Percentiles rank a stretch among this genome's conserved stretches.
These are phyloP conservation scores for Cystobasidiaceae sp. DNA, from an alignment of 1,284 basidiomycete genomes.

Conservation along the genomic window DNA sequence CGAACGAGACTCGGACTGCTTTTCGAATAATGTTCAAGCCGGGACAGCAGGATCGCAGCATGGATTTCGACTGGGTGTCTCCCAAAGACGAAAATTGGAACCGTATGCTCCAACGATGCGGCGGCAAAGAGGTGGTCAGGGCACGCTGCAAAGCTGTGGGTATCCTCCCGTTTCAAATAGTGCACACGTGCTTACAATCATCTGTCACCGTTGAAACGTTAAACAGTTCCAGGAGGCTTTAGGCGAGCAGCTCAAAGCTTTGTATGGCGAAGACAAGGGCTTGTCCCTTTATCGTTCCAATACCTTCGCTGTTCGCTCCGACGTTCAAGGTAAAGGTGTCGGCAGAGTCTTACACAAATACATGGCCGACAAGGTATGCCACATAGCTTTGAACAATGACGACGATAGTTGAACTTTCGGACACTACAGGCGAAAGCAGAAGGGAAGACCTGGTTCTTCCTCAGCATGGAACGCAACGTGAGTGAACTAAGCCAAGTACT, in stretches of 20 bases:
- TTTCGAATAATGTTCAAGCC: constrained; percentile 2
- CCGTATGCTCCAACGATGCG: background rate
- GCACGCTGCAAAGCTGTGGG: background rate
- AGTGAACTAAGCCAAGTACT: background rate
- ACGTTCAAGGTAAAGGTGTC: constrained; percentile 6
- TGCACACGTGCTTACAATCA: background rate
- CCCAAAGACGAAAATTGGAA: background rate
- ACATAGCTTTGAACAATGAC: no score
- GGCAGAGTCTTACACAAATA: background rate
- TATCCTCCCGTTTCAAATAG: background rate
- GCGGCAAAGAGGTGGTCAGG: background rate
- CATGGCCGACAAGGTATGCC: background rate
- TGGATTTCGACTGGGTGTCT: background rate
- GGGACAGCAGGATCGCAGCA: background rate
- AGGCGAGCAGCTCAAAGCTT: background rate
- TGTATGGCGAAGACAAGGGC: background rate
- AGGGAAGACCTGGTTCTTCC: background rate
- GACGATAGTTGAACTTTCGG: no score
- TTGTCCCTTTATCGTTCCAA: background rate
- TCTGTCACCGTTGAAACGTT: no score
- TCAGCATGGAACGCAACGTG: background rate
- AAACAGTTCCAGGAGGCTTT: background rate
- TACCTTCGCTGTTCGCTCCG: background rate
- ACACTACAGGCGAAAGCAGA: background rate
- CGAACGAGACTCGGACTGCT: background rate